These are phyloP conservation scores for Phaeosphaeriaceae sp. DNA, from an alignment of 2,329 filamentous ascomycete species.

Conservation along the genomic window DNA sequence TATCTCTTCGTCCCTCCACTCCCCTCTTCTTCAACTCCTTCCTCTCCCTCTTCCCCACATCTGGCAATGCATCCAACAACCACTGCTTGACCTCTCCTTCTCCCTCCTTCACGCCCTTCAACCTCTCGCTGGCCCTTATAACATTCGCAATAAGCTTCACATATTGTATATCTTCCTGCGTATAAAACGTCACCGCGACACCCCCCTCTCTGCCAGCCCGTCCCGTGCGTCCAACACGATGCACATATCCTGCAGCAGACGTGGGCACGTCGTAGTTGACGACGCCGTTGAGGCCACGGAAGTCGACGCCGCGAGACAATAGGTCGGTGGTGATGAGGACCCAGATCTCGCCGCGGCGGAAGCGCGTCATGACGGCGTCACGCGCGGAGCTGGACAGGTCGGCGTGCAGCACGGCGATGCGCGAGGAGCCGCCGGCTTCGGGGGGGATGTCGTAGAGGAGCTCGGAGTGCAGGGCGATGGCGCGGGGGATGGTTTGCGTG, in stretches of 20 bases:
- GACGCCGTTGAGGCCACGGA: conserved; percentile 92
- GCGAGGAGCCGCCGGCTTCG: conserved; percentile 81
- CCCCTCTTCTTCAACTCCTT: conserved; percentile 67
- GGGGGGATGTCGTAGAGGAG: conserved; percentile 93
- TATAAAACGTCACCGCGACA: conserved; percentile 92
- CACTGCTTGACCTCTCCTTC: conserved; percentile 66
- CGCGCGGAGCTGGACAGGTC: conserved; percentile 79
- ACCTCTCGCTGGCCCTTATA: conserved; percentile 66
- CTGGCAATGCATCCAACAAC: conserved; percentile 86
- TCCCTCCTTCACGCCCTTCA: conserved; percentile 52
- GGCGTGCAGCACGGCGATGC: conserved; percentile 90
- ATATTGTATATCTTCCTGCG: conserved; percentile 89
- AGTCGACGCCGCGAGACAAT: conserved; percentile 89
- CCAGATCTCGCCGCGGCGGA: conserved; percentile 93
- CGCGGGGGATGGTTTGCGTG: conserved; percentile 92
- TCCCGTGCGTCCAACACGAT: conserved; percentile 90
- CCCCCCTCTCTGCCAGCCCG: conserved; percentile 87
- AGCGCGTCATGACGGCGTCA: conserved; percentile 83
- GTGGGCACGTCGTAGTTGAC: conserved; percentile 97
- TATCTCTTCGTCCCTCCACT: conserved; percentile 54
- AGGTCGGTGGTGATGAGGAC: conserved; percentile 95
- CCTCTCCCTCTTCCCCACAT: conserved; percentile 81
- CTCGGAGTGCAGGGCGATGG: conserved; percentile 85
- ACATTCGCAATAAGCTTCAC: conserved; percentile 94
- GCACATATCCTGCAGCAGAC: conserved; percentile 89